phyloP scores from a whole-genome alignment of 2,329 filamentous ascomycete species.

The Fusarium sacchari region DNA sequence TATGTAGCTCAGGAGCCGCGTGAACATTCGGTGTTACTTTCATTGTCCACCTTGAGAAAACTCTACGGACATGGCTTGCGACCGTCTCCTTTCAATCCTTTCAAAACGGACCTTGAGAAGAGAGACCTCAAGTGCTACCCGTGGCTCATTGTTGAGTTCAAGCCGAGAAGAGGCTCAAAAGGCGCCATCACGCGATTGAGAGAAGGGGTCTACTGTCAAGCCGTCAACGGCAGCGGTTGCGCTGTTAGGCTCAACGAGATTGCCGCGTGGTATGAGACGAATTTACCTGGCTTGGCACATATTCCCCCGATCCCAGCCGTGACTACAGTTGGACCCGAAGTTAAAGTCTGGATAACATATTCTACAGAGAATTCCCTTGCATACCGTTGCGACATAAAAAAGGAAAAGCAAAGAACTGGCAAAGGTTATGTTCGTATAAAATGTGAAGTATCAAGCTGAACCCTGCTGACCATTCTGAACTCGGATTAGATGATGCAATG shows the following conservation, averaged over 20 bases:
- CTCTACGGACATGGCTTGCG: neutral
- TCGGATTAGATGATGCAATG: neutral
- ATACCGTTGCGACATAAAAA: neutral
- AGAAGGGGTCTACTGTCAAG: constrained; percentile 17
- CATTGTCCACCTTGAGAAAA: neutral
- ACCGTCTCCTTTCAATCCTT: neutral
- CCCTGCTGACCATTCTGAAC: neutral
- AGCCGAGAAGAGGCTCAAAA: neutral
- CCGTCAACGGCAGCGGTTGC: constrained; percentile 24
- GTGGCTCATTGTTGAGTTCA: neutral
- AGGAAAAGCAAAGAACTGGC: neutral
- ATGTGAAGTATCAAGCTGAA: neutral
- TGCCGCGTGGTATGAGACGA: neutral
- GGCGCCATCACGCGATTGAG: neutral
- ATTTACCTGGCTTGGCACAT: neutral
- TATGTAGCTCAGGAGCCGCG: no score
- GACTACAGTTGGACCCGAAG: constrained; percentile 27
- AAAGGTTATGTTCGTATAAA: neutral
- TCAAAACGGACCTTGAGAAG: fast-evolving
- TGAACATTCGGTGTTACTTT: neutral
- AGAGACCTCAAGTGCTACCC: neutral
- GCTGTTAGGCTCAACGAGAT: constrained; percentile 20
- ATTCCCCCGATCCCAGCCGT: constrained; percentile 26
- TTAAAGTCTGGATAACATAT: constrained; percentile 36
- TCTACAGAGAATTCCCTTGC: neutral